Conservation (phyloP, 2,329 filamentous ascomycete genomes). For the Fusarium brachygibbosum region DNA sequence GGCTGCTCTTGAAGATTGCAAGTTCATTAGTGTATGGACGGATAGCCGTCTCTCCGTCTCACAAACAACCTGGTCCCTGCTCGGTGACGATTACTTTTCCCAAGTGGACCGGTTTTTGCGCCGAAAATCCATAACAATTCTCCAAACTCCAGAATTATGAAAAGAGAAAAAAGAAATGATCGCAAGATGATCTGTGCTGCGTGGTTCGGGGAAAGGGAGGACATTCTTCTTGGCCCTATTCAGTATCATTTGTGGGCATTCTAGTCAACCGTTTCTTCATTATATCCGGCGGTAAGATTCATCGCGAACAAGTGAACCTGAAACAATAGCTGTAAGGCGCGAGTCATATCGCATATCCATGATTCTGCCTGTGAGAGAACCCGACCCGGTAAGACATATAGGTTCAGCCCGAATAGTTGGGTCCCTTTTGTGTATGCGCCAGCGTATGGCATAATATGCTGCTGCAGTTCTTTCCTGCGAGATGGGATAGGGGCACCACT, state of each 20-base stretch:
- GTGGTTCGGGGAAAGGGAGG: conserved; percentile 4
- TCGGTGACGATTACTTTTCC: conserved; percentile 14
- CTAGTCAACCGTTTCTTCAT: background rate
- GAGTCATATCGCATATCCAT: conserved; percentile 1
- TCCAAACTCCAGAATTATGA: background rate
- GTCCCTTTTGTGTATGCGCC: conserved; percentile 6
- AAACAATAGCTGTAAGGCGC: conserved; percentile 15
- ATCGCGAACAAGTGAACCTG: conserved; percentile 10
- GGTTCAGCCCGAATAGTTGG: conserved; percentile 2
- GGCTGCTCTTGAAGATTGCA: conserved; percentile 16
- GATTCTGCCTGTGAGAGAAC: conserved; percentile 9
- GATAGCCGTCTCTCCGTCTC: conserved; percentile 15
- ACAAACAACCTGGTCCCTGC: conserved; percentile 17
- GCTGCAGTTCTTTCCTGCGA: background rate
- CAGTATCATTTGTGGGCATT: conserved; percentile 3
- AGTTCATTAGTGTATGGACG: conserved; percentile 10
- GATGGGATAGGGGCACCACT: background rate
- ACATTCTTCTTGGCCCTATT: background rate
- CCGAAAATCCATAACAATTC: conserved; percentile 1
- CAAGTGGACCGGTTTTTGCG: conserved; percentile 6
- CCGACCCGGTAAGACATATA: conserved; percentile 24
- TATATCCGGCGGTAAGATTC: conserved; percentile 1
- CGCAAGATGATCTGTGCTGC: background rate
- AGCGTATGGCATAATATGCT: conserved; percentile 11
- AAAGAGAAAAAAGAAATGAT: background rate